A percentile compares a stretch with the other conserved stretches of the same genome.
Evolutionary conservation across 2,329 filamentous ascomycete species (phyloP).

Genomic region (Fonsecaea monophora): DNA sequence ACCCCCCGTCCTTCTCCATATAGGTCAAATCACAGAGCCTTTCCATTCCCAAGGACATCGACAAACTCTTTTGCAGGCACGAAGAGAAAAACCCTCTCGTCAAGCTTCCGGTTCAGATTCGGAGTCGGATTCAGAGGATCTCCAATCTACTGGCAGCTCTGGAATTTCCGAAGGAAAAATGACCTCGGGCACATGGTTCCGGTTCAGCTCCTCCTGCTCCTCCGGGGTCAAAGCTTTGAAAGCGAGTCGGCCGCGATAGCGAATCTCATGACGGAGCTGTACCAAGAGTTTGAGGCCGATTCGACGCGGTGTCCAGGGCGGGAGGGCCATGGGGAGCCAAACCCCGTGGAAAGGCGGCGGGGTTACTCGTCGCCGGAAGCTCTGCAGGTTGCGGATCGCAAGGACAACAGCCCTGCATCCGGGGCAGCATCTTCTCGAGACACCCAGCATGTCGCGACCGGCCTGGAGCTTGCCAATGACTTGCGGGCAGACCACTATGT

Average conservation of each 20-base stretch:
- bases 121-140: too few species aligned
- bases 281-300: not conserved
- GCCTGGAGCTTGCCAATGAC: not conserved
- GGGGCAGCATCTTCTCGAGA: not conserved
- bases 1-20: too few species aligned
- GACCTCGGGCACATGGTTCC: too few species aligned
- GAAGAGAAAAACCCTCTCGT: too few species aligned
- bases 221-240: not conserved
- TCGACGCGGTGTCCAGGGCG: not conserved
- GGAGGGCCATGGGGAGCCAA: not conserved
- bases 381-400: not conserved
- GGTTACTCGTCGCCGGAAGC: not conserved
- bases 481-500: not conserved
- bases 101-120: too few species aligned
- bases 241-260: not conserved
- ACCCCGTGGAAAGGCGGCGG: not conserved
- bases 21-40: too few species aligned
- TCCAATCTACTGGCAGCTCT: too few species aligned
- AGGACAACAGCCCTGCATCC: not conserved
- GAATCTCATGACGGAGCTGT: not conserved
- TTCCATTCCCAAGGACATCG: too few species aligned
- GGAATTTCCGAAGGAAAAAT: too few species aligned
- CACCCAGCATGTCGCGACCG: not conserved
- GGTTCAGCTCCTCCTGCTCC: not conserved
- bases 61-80: too few species aligned